Conservation (phyloP, 179 eudicot genomes). For the Amaranthus tricolor region DNA sequence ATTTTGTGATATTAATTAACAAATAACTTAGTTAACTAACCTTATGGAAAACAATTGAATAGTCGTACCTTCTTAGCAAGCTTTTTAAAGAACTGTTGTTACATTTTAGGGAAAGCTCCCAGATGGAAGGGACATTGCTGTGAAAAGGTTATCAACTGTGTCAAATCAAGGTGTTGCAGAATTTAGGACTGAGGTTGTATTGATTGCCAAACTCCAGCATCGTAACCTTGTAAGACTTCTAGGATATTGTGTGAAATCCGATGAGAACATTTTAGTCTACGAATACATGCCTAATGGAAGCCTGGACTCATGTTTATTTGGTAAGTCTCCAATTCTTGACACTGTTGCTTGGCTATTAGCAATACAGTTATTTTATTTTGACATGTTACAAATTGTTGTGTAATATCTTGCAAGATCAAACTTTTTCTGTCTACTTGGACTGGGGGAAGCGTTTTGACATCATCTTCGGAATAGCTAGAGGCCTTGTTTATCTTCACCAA, state of each 20-base stretch:
- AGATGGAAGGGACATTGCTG: slow-evolving; percentile 27
- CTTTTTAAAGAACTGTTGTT: neutral
- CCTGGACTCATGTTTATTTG: slow-evolving; percentile 22
- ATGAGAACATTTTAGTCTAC: slow-evolving; percentile 25
- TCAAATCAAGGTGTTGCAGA: slow-evolving; percentile 28
- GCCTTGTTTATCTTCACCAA: slow-evolving; percentile 26
- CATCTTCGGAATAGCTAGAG: slow-evolving; percentile 22
- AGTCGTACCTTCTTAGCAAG: neutral
- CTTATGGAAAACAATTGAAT: neutral
- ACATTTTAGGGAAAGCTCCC: slow-evolving; percentile 25
- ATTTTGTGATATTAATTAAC: too few relatives aligned
- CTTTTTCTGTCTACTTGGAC: slow-evolving; percentile 14
- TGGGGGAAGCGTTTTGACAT: slow-evolving; percentile 2
- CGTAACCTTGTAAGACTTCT: slow-evolving; percentile 32
- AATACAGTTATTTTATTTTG: neutral
- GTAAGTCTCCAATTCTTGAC: neutral
- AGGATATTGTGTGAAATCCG: slow-evolving; percentile 22
- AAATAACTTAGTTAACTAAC: too few relatives aligned
- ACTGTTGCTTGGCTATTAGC: neutral
- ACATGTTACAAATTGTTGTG: too few relatives aligned
- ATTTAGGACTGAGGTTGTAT: slow-evolving; percentile 29
- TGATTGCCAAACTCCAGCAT: slow-evolving; percentile 36
- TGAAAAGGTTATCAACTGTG: slow-evolving; percentile 30
- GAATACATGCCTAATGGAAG: slow-evolving; percentile 30
- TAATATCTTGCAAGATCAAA: slow-evolving; percentile 10